Evolutionary conservation across 1,284 basidiomycete species (phyloP), one percentile per base, ranked within the genome.

Genomic region (Phylloboletellus chloephorus): DNA sequence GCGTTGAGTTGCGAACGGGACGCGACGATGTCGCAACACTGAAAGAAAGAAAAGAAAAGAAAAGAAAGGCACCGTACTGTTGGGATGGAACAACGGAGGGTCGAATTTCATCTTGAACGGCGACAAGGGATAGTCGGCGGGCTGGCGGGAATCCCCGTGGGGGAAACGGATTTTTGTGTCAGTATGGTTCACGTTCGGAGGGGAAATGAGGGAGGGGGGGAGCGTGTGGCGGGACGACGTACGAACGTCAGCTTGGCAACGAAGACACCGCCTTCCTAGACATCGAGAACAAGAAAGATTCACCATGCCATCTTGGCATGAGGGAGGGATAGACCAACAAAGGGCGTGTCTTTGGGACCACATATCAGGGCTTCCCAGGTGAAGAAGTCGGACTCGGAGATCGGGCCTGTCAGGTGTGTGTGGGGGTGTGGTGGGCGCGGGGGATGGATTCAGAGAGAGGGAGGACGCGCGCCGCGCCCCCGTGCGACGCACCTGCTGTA

Each of bases 71-170:
- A n/a, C n/a, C 86, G 66, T 57, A 95, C 94, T 88, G 64, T 99
- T 99, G 11, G 96, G 96, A 65, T 98, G 96, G 65, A 98, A 88
- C 46, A 98, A 65, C 4, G 96, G 93, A 8, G 95, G 95, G 37
- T 97, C 93, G 58, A 98, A 98, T 56, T 81, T 89, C 95, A 98
- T 98, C 67, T 91, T 95, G 80, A 96, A 96, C 21, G 93, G 93
- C 39, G 88, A 94, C 57, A 96, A 69, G 24, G 93, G 93, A 65
- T 97, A 97, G 62, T 97, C 93, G 35, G 76, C 64, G 0, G 93
- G 94, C 90, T 93, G 51, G 3, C 7, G 2, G 6, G 6, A 28
- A 17, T 10, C 6, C 16, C 13, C 13, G 23, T 24, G n/a, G n/a
- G n/a, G n/a, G n/a, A n/a, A n/a, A 24, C 15, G 5, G 17, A 30